Percentiles rank a stretch among this genome's conserved stretches.
Evolutionary conservation across 2,329 filamentous ascomycete species (phyloP).

Genomic region (Calonectria henricotiae): DNA sequence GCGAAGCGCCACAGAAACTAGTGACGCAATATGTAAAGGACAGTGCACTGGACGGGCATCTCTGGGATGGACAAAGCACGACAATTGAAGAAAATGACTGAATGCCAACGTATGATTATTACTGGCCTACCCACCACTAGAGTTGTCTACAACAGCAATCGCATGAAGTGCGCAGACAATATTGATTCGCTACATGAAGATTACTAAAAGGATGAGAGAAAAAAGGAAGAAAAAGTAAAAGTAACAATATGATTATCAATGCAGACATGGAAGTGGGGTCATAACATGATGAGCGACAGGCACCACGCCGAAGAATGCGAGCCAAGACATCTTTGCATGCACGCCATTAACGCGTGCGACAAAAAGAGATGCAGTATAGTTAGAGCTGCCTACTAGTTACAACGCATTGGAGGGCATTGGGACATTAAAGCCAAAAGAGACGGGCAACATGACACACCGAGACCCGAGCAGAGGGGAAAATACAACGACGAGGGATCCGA

Average conservation of each 20-base stretch:
- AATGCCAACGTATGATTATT: slow-evolving; percentile 11
- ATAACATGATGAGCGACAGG: slow-evolving; percentile 1
- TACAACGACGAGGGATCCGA: not conserved
- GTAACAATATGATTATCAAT: not conserved
- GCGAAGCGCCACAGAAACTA: slow-evolving; percentile 57
- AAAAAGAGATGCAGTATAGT: not conserved
- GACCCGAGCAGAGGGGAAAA: not conserved
- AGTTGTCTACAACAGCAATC: not conserved
- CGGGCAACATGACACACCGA: slow-evolving; percentile 4
- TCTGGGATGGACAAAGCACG: slow-evolving; percentile 58
- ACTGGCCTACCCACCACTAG: not conserved
- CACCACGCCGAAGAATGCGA: slow-evolving; percentile 2
- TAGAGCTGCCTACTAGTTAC: not conserved
- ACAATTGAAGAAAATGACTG: slow-evolving; percentile 35
- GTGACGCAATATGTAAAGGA: slow-evolving; percentile 62
- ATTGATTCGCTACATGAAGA: slow-evolving; percentile 1
- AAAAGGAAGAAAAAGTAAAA: not conserved
- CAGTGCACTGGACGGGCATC: slow-evolving; percentile 60
- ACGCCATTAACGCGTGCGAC: not conserved
- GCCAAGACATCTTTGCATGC: not conserved
- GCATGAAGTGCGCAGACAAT: not conserved
- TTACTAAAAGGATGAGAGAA: not conserved
- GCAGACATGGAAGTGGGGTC: slow-evolving; percentile 13
- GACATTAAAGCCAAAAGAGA: not conserved
- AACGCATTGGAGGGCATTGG: no score